Base-by-base conservation (phyloP, 176 grass and related monocot species). In the Canna indica region DNA sequence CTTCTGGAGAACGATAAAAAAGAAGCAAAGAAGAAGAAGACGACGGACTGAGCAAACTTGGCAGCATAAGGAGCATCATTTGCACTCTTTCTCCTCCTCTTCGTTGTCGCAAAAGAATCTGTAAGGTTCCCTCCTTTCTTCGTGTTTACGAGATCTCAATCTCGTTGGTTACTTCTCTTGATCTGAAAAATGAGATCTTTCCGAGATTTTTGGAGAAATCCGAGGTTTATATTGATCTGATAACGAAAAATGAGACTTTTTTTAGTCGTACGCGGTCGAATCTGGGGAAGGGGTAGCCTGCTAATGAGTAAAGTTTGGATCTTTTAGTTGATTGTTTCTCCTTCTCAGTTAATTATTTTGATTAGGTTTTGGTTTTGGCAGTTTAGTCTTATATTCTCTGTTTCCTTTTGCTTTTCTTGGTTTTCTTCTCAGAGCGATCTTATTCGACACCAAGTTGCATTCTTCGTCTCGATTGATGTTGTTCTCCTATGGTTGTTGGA, bases 1-100 rank as follows among this genome's bases (percentile, higher is more conserved):
- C 63, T 66, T 66, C 63, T 29, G 63, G 63, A 33, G 63, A 66
- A 38, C 63, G 63, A 39, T 38, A 66, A 38, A 66, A 66, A 24
- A 18, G 20, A 39, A n/a, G 22, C 3, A 3, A 5, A 29, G 22
- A 1, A n/a, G 35, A 25, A 39, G 63, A 31, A n/a, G 34, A 66
- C 15, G 63, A 39, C 63, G 35, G 7, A 38, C 34, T 4, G 20
- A 8, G 22, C 7, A 3, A 31, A 22, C 2, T 15, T 36, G 63
- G 7, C 13, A 3, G 7, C 34, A 25, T 12, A 38, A 66, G 17
- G 63, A 18, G 57, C 26, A 8, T n/a, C 8, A 14, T 60, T 60
- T 31, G 25, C 10, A 2, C 3, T n/a, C 27, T 14, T 28, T 59
- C 18, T 59, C n/a, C 25, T 10, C 25, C 56, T 28, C 26, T 60